Conservation (phyloP, 2,329 filamentous ascomycete species). For the Alternaria metachromatica region DNA sequence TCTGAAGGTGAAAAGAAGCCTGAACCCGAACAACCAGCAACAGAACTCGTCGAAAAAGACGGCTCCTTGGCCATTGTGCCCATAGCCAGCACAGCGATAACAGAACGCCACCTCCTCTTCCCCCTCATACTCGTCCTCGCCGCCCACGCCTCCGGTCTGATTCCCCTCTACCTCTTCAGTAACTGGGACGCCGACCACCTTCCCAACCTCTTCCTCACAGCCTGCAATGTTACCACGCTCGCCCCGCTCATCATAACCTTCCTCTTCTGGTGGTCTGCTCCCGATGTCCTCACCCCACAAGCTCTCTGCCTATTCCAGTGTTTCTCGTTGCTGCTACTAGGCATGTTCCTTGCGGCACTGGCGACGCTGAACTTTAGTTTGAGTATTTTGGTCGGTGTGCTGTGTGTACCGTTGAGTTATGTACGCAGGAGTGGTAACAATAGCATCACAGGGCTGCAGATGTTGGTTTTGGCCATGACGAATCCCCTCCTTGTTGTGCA, state of each 20-base stretch:
- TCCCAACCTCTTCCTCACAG: slow-evolving; percentile 34
- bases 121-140: slow-evolving; percentile 75
- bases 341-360: slow-evolving; percentile 88
- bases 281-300: slow-evolving; percentile 65
- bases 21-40: slow-evolving; percentile 7
- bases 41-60: slow-evolving; percentile 44
- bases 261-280: slow-evolving; percentile 24
- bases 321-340: slow-evolving; percentile 89
- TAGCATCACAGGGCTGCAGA: slow-evolving; percentile 16
- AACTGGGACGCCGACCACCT: slow-evolving; percentile 63
- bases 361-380: slow-evolving; percentile 96
- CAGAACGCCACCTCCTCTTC: slow-evolving; percentile 72
- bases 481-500: slow-evolving; percentile 44
- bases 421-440: slow-evolving; percentile 49
- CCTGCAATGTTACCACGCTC: slow-evolving; percentile 42
- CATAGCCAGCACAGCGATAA: slow-evolving; percentile 45
- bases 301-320: slow-evolving; percentile 83
- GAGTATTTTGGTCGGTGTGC: slow-evolving; percentile 80
- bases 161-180: slow-evolving; percentile 90
- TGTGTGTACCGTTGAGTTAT: slow-evolving; percentile 82
- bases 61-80: slow-evolving; percentile 49
- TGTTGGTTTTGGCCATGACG: slow-evolving; percentile 32
- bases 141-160: slow-evolving; percentile 76
- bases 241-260: slow-evolving; percentile 41
- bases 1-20: slow-evolving; percentile 44